Conservation (phyloP, 352 stramenopile genomes). For the Pythium dissimile region DNA sequence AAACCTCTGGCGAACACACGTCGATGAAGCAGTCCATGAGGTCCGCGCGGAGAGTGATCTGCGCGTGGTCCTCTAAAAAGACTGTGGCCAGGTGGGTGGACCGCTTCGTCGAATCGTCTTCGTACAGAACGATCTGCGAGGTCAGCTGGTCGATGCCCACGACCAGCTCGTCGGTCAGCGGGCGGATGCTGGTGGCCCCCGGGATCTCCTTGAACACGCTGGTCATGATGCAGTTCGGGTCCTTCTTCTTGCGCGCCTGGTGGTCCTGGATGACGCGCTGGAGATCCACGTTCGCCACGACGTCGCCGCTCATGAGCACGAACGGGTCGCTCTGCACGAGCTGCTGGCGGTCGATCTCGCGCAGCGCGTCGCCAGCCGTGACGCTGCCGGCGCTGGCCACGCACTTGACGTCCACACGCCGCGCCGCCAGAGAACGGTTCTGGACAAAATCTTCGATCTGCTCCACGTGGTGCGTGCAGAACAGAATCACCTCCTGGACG, state of each 20-base stretch:
- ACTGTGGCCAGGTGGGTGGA: constrained; percentile 56
- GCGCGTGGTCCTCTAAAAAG: constrained; percentile 81
- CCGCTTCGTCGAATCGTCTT: constrained; percentile 53
- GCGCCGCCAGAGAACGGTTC: constrained; percentile 47
- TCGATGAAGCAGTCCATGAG: constrained; percentile 97
- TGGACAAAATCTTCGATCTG: constrained; percentile 85
- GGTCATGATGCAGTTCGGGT: constrained; percentile 95
- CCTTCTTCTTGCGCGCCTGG: constrained; percentile 81
- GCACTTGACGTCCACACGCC: constrained; percentile 56
- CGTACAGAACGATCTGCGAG: constrained; percentile 83
- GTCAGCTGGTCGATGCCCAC: constrained; percentile 76
- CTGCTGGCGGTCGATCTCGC: constrained; percentile 94
- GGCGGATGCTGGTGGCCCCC: constrained; percentile 48
- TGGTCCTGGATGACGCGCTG: constrained; percentile 68
- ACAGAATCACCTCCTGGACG: constrained; percentile 95
- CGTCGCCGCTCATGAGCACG: constrained; percentile 95
- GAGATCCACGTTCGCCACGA: constrained; percentile 96
- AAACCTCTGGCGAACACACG: constrained; percentile 97
- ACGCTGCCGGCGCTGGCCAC: constrained; percentile 81
- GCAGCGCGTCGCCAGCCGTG: constrained; percentile 93
- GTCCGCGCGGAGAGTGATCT: constrained; percentile 90
- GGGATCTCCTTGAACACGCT: constrained; percentile 91
- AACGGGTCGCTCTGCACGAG: constrained; percentile 97
- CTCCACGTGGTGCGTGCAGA: constrained; percentile 88
- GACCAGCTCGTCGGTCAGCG: constrained; percentile 77